Evolutionary conservation across 352 stramenopile genomes (phyloP).

Genomic region (Thraustochytrium aureum): DNA sequence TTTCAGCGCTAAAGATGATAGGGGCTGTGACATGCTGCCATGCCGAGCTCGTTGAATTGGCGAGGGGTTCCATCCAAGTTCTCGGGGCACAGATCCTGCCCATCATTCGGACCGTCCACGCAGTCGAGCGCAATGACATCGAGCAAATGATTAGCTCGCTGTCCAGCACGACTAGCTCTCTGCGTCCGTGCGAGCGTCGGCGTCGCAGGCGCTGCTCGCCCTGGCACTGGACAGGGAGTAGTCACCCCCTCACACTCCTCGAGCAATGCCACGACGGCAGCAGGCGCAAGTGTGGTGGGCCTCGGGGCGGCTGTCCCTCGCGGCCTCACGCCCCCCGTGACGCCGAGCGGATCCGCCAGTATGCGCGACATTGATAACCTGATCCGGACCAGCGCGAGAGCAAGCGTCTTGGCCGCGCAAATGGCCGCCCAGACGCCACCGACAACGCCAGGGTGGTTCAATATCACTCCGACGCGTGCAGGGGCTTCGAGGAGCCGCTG

Average conservation of each 20-base stretch:
- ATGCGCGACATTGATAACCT: too few relatives aligned
- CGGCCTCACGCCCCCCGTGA: background rate
- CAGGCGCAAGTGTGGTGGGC: too few relatives aligned
- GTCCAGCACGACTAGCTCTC: too few relatives aligned
- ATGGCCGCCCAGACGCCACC: background rate
- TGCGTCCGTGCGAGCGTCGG: too few relatives aligned
- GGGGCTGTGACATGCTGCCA: constrained; percentile 25
- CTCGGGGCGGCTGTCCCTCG: too few relatives aligned
- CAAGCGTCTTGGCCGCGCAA: background rate
- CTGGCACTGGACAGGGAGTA: too few relatives aligned
- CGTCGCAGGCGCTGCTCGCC: too few relatives aligned
- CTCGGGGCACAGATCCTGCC: background rate
- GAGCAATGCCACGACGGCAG: too few relatives aligned
- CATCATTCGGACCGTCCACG: constrained; percentile 16
- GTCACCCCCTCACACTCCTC: too few relatives aligned
- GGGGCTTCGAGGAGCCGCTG: too few relatives aligned
- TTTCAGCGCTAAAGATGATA: constrained; percentile 46
- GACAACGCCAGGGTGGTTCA: constrained; percentile 6
- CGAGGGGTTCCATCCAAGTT: background rate
- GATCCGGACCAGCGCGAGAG: too few relatives aligned
- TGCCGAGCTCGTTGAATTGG: background rate
- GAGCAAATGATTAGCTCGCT: constrained; percentile 35
- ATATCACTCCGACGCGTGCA: too few relatives aligned
- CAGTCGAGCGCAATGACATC: background rate
- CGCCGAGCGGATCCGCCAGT: background rate